A percentile compares a stretch with the other conserved stretches of the same genome.
Conservation (phyloP, 2,329 filamentous ascomycete genomes). For the Thelonectria rubi region DNA sequence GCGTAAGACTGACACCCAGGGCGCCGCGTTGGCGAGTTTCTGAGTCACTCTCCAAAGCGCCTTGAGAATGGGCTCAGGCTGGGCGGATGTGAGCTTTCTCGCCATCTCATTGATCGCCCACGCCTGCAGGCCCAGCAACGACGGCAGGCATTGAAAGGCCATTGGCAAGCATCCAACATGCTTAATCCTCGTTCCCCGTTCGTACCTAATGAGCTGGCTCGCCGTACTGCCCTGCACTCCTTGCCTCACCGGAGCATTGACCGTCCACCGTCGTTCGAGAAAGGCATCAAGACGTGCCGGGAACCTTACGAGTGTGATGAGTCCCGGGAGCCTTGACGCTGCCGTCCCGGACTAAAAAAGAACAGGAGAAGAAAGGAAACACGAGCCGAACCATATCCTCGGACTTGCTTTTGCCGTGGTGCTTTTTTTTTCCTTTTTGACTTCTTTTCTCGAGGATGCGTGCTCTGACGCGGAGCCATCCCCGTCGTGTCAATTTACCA, state of each 20-base stretch:
- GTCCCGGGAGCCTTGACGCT: conserved; percentile 31
- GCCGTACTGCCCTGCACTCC: conserved; percentile 23
- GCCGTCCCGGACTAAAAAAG: conserved; percentile 18
- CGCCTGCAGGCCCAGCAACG: conserved; percentile 22
- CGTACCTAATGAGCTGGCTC: conserved; percentile 34
- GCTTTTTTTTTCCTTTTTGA: conserved; percentile 17
- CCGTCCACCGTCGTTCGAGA: conserved; percentile 36
- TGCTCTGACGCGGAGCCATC: conserved; percentile 27
- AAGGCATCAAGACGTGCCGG: conserved; percentile 23
- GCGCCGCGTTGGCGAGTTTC: conserved; percentile 16
- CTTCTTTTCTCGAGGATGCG: conserved; percentile 11
- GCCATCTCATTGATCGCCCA: conserved; percentile 20
- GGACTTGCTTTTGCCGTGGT: conserved; percentile 27
- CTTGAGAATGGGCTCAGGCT: conserved; percentile 20
- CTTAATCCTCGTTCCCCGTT: conserved; percentile 19
- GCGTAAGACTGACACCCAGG: conserved; percentile 33
- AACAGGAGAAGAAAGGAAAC: conserved; percentile 13
- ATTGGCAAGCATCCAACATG: conserved; percentile 11
- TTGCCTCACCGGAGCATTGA: conserved; percentile 33
- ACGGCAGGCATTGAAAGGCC: conserved; percentile 2
- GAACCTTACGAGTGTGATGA: conserved; percentile 28
- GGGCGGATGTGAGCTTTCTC: conserved; percentile 22
- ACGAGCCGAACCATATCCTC: conserved; percentile 25
- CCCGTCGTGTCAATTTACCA: conserved; percentile 25
- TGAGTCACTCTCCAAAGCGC: conserved; percentile 22